A percentile compares a stretch with the other conserved stretches of the same genome.
These are phyloP conservation scores for Silybum marianum DNA, from an alignment of 129 eudicot species.

Conservation along the genomic window DNA sequence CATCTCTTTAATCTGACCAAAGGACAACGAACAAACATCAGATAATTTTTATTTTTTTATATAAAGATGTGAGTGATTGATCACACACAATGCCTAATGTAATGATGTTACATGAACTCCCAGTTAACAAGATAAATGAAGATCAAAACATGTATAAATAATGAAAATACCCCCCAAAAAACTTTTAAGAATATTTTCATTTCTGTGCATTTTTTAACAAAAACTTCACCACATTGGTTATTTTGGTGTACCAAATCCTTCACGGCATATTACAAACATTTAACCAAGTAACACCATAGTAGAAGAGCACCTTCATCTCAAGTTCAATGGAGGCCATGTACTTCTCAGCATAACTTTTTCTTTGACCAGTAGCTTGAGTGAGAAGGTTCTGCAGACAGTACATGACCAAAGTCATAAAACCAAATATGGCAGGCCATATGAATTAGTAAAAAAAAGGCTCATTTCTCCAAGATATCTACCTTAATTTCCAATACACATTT, in stretches of 20 bases:
- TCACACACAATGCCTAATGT: slow-evolving; percentile 13
- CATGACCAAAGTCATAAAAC: slow-evolving; percentile 2
- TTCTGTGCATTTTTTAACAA: neutral
- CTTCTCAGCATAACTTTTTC: slow-evolving; percentile 68
- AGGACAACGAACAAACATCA: slow-evolving; percentile 9
- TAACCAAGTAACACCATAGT: neutral
- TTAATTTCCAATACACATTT: slow-evolving; percentile 62
- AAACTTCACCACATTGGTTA: too few relatives aligned
- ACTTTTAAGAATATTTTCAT: slow-evolving; percentile 7
- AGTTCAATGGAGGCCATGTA: slow-evolving; percentile 64
- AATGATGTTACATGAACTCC: slow-evolving; percentile 4
- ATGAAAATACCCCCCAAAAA: neutral
- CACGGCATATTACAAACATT: too few relatives aligned
- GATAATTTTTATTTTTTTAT: neutral
- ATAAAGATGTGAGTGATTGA: neutral
- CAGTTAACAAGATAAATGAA: neutral
- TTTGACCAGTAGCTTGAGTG: slow-evolving; percentile 61
- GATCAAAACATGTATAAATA: neutral
- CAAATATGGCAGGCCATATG: slow-evolving; percentile 2
- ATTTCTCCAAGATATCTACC: slow-evolving; percentile 40
- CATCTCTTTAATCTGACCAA: slow-evolving; percentile 73
- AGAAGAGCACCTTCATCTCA: slow-evolving; percentile 64
- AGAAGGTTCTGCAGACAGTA: slow-evolving; percentile 53
- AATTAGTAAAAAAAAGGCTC: slow-evolving; percentile 18
- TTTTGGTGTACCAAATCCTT: too few relatives aligned